phyloP scores from a whole-genome alignment of 306 rosid species.

The Trifolium pratense region DNA sequence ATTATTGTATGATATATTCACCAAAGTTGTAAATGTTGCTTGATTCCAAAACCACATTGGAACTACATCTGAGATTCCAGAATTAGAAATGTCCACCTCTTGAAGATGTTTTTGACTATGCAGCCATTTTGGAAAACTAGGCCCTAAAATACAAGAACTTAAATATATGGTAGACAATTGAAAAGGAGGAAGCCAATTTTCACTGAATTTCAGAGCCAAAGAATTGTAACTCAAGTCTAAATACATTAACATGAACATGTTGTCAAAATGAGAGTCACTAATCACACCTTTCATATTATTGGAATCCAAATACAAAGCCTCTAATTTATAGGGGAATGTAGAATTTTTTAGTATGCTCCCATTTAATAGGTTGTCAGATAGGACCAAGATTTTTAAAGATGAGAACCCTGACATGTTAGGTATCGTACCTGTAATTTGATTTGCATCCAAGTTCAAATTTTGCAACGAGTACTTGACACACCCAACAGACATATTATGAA shows the following conservation, averaged over 20 bases:
- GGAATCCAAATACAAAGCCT: neutral
- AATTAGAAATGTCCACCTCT: too few relatives aligned
- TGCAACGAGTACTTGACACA: conserved; percentile 21
- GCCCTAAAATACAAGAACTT: too few relatives aligned
- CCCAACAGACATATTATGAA: conserved; percentile 22
- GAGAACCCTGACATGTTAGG: neutral
- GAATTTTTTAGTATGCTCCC: neutral
- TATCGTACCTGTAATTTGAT: conserved; percentile 10
- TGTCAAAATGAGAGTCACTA: conserved; percentile 17
- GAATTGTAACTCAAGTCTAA: too few relatives aligned
- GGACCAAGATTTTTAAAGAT: neutral
- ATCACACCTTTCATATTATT: conserved; percentile 5
- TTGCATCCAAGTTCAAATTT: neutral
- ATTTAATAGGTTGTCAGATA: neutral
- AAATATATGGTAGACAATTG: too few relatives aligned
- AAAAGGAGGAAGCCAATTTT: too few relatives aligned
- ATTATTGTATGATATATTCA: too few relatives aligned
- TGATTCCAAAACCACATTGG: too few relatives aligned
- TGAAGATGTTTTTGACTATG: too few relatives aligned
- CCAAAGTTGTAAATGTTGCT: neutral
- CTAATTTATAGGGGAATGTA: neutral
- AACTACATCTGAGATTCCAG: too few relatives aligned
- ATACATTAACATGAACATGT: neutral
- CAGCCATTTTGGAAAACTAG: too few relatives aligned
- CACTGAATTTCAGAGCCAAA: too few relatives aligned